Base-by-base conservation (phyloP, 228 moss, liverwort and hornwort species). In the Sphagnum magellanicum region DNA sequence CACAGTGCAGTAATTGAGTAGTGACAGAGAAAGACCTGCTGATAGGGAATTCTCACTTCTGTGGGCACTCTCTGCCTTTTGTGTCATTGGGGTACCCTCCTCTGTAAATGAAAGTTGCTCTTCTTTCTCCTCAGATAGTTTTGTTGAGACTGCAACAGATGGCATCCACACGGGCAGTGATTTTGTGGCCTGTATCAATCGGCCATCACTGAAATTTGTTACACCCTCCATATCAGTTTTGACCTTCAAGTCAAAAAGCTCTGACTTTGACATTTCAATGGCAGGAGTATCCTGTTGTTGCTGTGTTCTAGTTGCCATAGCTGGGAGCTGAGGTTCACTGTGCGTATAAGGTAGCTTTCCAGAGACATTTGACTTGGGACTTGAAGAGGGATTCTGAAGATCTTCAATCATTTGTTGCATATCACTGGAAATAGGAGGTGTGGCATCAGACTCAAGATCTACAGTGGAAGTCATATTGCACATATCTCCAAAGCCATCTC, bases 301-400 rank as follows among this genome's bases (percentile, higher is more conserved):
- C 16, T 13, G 66, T 48, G 10, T 61, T 49, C 51, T 75, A 61
- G 49, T 51, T 49, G 64, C 57, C 57, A 67, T 16, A 76, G 7
- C 63, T 55, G 76, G 72, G n/a, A 83, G 72, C 71, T 79, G 79
- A 71, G 79, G 69, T 59, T 79, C 79, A 74, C 82, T 82, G 15
- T 68, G 65, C 13, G 76, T 59, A 63, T 75, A 68, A 73, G 67
- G 71, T 49, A 83, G 59, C 72, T 76, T 76, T 17, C 71, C 74
- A 50, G 8, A 53, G 63, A 68, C 32, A 32, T 32, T 32, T 32
- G 32, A 32, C 32, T 32, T 32, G 32, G 32, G 32, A 32, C 3
- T 2, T 32, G 32, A 32, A 32, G 32, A 32, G 32, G 32, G 32
- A 32, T 32, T 32, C 32, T 3, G 32, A 32, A 32, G 61, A 72